phyloP scores from a whole-genome alignment of 345 rosid species.

The Anastatica hierochuntica region DNA sequence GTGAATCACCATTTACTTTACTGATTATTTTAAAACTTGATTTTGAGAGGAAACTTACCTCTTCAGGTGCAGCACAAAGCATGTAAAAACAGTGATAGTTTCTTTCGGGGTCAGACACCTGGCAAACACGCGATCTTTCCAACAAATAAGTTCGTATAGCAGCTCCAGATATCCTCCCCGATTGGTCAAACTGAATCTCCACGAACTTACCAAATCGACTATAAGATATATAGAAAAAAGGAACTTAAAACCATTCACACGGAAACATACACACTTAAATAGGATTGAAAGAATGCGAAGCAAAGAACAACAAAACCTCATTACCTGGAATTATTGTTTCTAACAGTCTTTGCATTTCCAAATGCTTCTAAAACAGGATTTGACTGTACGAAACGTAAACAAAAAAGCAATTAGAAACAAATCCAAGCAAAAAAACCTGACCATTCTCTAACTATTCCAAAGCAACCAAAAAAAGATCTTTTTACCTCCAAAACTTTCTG shows the following conservation, averaged over 20 bases:
- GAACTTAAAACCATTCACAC: background rate
- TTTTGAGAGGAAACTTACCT: constrained; percentile 38
- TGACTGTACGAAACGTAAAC: constrained; percentile 49
- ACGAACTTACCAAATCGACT: constrained; percentile 99
- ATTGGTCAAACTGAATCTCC: constrained; percentile 90
- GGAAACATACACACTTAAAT: background rate
- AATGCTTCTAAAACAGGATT: constrained; percentile 99
- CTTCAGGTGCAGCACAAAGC: constrained; percentile 96
- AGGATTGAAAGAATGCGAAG: background rate
- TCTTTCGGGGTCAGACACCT: constrained; percentile 96
- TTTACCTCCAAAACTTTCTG: constrained; percentile 97
- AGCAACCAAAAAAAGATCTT: background rate
- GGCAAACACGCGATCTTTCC: constrained; percentile 99
- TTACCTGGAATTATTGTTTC: constrained; percentile 95
- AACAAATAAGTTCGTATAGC: constrained; percentile 94
- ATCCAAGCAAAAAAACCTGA: background rate
- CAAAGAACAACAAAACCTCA: constrained; percentile 11
- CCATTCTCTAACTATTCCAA: no score
- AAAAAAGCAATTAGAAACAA: background rate
- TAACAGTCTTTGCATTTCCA: constrained; percentile 97
- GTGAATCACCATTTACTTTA: background rate
- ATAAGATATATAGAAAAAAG: constrained; percentile 11
- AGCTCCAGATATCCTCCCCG: constrained; percentile 95
- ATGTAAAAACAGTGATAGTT: constrained; percentile 98
- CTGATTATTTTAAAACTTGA: background rate